Evolutionary conservation across 2,329 filamentous ascomycete species (phyloP).

Genomic region (Dothistroma septosporum): DNA sequence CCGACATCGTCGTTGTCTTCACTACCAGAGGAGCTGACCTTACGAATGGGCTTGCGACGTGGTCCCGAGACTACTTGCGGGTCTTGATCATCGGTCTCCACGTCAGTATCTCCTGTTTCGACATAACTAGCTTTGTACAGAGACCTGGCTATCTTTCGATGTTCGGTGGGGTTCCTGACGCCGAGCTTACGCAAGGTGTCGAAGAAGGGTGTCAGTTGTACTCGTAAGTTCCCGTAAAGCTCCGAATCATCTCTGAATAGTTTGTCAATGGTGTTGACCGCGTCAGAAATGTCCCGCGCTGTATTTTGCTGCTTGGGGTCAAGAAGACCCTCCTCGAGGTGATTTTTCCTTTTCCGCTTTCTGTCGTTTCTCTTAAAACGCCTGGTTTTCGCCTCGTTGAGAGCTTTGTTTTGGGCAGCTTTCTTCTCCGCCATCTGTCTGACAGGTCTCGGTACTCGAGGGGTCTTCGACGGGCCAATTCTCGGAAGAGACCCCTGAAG

Average conservation of each 20-base stretch:
- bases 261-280: not conserved
- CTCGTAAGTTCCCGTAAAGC: not conserved
- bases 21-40: not conserved
- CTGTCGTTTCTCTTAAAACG: not conserved
- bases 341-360: not conserved
- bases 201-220: not conserved
- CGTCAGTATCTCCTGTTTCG: not conserved
- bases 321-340: not conserved
- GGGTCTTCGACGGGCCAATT: not conserved
- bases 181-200: not conserved
- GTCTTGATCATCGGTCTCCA: not conserved
- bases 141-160: not conserved
- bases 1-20: not conserved
- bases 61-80: not conserved
- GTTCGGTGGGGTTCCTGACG: not conserved
- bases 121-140: not conserved
- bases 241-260: not conserved
- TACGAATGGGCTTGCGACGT: not conserved
- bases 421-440: not conserved
- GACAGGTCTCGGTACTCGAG: not conserved
- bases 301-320: not conserved
- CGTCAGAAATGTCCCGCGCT: not conserved
- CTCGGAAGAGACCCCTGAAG: not conserved
- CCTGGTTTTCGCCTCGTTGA: not conserved
- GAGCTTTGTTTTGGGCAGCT: not conserved